These are phyloP conservation scores for Samsoniella hepiali DNA, from an alignment of 2,329 filamentous ascomycete genomes.

Conservation along the genomic window DNA sequence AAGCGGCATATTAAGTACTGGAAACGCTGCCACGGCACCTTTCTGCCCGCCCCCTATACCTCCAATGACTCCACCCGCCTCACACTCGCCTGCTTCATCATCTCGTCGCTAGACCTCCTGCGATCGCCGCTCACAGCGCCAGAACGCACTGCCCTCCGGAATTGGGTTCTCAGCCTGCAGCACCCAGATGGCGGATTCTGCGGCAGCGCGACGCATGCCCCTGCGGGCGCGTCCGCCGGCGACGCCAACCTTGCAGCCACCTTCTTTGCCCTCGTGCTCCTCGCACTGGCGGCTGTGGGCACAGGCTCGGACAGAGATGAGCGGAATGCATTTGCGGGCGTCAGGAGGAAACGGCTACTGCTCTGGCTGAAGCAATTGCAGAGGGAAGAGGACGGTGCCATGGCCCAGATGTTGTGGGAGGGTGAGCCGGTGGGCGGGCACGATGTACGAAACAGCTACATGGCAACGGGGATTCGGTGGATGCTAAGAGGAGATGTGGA, in stretches of 20 bases:
- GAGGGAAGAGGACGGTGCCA: conserved; percentile 73
- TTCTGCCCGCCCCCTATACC: conserved; percentile 80
- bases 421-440: conserved; percentile 67
- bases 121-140: conserved; percentile 52
- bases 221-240: conserved; percentile 34
- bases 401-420: conserved; percentile 73
- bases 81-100: conserved; percentile 82
- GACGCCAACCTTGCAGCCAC: conserved; percentile 78
- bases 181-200: conserved; percentile 85
- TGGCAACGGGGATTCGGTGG: conserved; percentile 77
- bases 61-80: conserved; percentile 88
- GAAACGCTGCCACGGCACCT: conserved; percentile 78
- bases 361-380: conserved; percentile 75
- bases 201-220: conserved; percentile 68
- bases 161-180: conserved; percentile 85
- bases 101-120: conserved; percentile 81
- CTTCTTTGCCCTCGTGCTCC: conserved; percentile 76
- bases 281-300: conserved; percentile 51
- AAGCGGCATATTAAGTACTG: conserved; percentile 84
- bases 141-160: conserved; percentile 47
- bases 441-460: conserved; percentile 86
- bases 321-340: conserved; percentile 52
- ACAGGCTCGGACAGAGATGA: conserved; percentile 34
- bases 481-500: conserved; percentile 65
- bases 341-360: conserved; percentile 66